phyloP scores from a whole-genome alignment of 1,139 yeast genomes.

The Lodderomyces metapsilosis region DNA sequence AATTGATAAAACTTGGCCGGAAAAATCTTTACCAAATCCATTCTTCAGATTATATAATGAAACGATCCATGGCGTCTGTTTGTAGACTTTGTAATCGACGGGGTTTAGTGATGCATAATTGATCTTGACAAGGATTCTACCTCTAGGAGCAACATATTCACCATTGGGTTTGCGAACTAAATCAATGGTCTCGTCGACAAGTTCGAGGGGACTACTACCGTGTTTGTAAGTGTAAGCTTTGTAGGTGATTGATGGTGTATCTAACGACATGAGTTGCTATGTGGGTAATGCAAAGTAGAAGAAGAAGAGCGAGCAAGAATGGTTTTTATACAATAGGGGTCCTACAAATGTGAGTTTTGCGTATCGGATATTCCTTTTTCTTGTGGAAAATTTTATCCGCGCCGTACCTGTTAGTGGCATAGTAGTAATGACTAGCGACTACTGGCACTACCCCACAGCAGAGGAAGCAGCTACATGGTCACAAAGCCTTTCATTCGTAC shows the following conservation, averaged over 20 bases:
- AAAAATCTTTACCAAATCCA: conserved; percentile 68
- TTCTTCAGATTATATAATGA: conserved; percentile 5
- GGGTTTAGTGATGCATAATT: conserved; percentile 66
- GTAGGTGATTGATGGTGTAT: not conserved
- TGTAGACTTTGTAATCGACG: conserved; percentile 55
- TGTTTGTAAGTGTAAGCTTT: conserved; percentile 18
- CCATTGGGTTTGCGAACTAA: conserved; percentile 26
- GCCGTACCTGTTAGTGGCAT: too few species aligned
- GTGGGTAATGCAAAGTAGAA: not conserved
- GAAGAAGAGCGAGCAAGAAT: not conserved
- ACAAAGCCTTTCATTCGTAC: too few species aligned
- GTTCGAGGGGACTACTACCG: conserved; percentile 13
- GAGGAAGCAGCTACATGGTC: too few species aligned
- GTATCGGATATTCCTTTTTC: too few species aligned
- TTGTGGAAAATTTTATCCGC: too few species aligned
- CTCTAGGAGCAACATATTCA: conserved; percentile 31
- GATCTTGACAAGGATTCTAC: conserved; percentile 57
- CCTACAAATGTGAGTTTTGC: too few species aligned
- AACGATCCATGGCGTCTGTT: conserved; percentile 18
- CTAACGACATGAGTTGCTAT: not conserved
- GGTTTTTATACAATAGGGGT: not conserved
- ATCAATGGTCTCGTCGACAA: conserved; percentile 15
- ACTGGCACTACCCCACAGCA: too few species aligned
- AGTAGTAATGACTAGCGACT: too few species aligned
- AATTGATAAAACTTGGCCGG: conserved; percentile 61